phyloP scores from a whole-genome alignment of 2,329 filamentous ascomycete genomes.

The Phyllosticta citriasiana region DNA sequence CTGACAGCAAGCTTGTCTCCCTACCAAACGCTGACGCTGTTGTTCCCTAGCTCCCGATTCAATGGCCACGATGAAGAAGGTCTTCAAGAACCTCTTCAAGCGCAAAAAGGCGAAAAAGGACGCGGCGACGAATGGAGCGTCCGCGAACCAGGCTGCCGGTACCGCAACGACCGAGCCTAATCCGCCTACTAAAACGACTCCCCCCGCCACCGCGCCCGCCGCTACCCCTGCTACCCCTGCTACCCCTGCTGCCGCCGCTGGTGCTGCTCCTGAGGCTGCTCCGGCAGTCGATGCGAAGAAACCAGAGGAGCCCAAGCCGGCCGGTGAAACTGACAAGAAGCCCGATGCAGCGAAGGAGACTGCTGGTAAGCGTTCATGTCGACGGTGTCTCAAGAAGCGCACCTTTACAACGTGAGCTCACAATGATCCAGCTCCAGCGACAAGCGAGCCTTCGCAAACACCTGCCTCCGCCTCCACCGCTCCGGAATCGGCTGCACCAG shows the following conservation, averaged over 20 bases:
- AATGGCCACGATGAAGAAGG: constrained; percentile 27
- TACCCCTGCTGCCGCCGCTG: constrained; percentile 19
- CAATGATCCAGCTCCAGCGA: background rate
- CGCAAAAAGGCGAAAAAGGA: constrained; percentile 14
- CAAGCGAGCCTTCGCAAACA: constrained; percentile 11
- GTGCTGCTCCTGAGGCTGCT: constrained; percentile 13
- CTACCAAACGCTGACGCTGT: too few species aligned
- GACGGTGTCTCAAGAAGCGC: background rate
- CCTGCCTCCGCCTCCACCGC: constrained; percentile 11
- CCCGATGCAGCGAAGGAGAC: constrained; percentile 12
- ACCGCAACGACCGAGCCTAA: constrained; percentile 15
- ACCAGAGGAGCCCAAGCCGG: constrained; percentile 12
- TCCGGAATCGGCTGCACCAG: constrained; percentile 11
- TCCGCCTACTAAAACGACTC: constrained; percentile 26
- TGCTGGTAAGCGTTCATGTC: background rate
- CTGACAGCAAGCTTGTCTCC: background rate
- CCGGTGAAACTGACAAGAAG: constrained; percentile 12
- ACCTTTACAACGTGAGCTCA: background rate
- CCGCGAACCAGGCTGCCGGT: constrained; percentile 16
- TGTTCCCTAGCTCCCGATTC: constrained; percentile 23
- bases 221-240: constrained; percentile 22
- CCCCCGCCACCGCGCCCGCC: constrained; percentile 20
- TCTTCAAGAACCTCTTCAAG: constrained; percentile 28
- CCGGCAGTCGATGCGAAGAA: constrained; percentile 19
- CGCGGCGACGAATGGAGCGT: constrained; percentile 12